phyloP scores from a whole-genome alignment of 164 flowering plant genomes.

The Paratinospora sagittata region DNA sequence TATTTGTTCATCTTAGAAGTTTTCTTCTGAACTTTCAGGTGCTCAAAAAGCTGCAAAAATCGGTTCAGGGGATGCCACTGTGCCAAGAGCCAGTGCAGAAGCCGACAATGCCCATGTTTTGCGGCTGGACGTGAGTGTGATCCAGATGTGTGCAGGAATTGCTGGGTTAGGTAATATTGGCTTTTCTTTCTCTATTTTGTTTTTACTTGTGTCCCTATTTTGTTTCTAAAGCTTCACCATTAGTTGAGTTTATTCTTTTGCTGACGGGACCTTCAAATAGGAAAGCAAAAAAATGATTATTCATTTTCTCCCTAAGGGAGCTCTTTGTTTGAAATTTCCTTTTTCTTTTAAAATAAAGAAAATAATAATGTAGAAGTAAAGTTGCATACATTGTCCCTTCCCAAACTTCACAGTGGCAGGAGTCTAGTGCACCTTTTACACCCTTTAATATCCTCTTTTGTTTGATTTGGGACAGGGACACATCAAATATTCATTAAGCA shows the following conservation, averaged over 20 bases:
- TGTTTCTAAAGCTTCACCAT: background rate
- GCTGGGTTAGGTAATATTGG: constrained; percentile 88
- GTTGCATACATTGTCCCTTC: no score
- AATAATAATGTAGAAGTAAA: no score
- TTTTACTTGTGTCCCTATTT: background rate
- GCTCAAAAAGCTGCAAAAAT: constrained; percentile 94
- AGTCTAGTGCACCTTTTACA: no score
- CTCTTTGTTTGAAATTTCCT: no score
- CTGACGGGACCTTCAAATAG: no score
- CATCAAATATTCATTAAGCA: no score
- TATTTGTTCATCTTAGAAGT: background rate
- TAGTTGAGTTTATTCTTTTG: background rate
- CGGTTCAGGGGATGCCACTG: constrained; percentile 98
- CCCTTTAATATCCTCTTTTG: no score
- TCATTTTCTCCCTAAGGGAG: no score
- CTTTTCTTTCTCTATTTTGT: constrained; percentile 1
- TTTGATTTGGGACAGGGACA: no score
- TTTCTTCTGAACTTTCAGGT: constrained; percentile 36
- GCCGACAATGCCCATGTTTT: constrained; percentile 98
- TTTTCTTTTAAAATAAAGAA: no score
- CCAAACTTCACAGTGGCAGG: no score
- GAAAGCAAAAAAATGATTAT: no score
- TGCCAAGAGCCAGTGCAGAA: constrained; percentile 98
- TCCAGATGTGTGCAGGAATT: constrained; percentile 98
- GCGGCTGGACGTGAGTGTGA: constrained; percentile 99